Conservation (phyloP, 2,329 filamentous ascomycete species). For the Fusarium ambrosium region DNA sequence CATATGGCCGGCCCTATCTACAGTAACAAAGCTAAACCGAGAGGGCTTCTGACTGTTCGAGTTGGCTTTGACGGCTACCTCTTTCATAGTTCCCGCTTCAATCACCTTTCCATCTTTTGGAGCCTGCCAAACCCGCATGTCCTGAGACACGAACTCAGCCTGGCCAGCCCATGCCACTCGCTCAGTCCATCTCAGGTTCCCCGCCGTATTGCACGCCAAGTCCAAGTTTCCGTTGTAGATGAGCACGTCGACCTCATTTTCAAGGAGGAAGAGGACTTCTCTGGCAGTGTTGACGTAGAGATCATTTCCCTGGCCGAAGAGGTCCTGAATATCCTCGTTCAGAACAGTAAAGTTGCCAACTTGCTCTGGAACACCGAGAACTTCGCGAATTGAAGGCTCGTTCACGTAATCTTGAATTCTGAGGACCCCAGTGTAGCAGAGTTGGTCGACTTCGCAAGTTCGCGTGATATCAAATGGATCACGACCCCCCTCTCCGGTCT, state of each 20-base stretch:
- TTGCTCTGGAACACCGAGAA: not conserved
- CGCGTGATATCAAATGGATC: not conserved
- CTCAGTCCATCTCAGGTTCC: constrained; percentile 37
- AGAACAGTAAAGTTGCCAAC: constrained; percentile 3
- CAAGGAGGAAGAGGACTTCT: constrained; percentile 23
- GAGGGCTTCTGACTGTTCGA: constrained; percentile 17
- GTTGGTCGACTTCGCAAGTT: not conserved
- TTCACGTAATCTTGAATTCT: not conserved
- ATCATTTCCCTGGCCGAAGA: constrained; percentile 11
- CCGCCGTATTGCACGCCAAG: constrained; percentile 38
- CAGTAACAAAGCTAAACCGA: constrained; percentile 21
- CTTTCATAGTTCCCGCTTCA: constrained; percentile 35
- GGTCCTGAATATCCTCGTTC: not conserved
- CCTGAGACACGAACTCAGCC: constrained; percentile 34
- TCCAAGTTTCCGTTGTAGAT: constrained; percentile 41
- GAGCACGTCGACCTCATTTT: constrained; percentile 22
- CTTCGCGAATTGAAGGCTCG: not conserved
- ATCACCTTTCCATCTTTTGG: constrained; percentile 14
- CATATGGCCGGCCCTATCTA: constrained; percentile 38
- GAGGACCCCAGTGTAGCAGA: not conserved
- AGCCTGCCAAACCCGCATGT: constrained; percentile 9
- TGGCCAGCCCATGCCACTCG: constrained; percentile 34
- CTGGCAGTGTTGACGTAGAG: constrained; percentile 17
- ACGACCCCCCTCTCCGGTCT: not conserved
- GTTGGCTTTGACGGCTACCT: not conserved